Conservation (phyloP, 805 yeast genomes). For the Kodamaea lidongshanica region DNA sequence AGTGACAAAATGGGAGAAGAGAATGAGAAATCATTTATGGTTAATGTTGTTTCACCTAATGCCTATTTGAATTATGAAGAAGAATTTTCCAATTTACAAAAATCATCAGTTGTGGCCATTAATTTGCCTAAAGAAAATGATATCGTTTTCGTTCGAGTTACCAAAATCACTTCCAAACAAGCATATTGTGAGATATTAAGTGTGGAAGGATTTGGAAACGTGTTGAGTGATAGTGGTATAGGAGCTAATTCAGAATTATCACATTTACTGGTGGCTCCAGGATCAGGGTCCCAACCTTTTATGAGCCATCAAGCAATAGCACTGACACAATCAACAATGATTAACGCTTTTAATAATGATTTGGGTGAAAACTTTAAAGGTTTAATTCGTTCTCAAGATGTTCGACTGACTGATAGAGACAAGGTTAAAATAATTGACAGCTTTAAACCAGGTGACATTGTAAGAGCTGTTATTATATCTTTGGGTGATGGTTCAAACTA, state of each 20-base stretch:
- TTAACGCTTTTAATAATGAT: constrained; percentile 47
- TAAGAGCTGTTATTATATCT: constrained; percentile 75
- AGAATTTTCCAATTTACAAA: constrained; percentile 12
- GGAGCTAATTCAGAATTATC: constrained; percentile 49
- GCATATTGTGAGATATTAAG: constrained; percentile 70
- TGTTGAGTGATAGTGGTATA: constrained; percentile 56
- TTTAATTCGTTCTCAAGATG: constrained; percentile 77
- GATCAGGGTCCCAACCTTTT: constrained; percentile 49
- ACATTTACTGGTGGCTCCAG: constrained; percentile 35
- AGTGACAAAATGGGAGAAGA: constrained; percentile 9
- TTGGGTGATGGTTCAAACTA: constrained; percentile 93
- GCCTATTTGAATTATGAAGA: constrained; percentile 20
- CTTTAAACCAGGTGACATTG: constrained; percentile 88
- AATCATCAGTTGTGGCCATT: constrained; percentile 26
- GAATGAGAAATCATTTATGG: constrained; percentile 20
- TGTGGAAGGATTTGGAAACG: constrained; percentile 56
- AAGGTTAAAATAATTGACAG: constrained; percentile 71
- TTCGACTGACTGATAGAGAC: constrained; percentile 87
- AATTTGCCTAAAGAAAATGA: constrained; percentile 81
- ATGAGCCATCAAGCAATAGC: constrained; percentile 32
- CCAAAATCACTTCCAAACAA: constrained; percentile 59
- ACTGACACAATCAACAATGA: constrained; percentile 33
- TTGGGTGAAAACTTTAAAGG: constrained; percentile 88
- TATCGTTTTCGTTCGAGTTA: constrained; percentile 69
- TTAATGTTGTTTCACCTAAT: constrained; percentile 26